Conservation (phyloP, 495 filamentous ascomycete genomes). For the Penicillium odoratum region DNA sequence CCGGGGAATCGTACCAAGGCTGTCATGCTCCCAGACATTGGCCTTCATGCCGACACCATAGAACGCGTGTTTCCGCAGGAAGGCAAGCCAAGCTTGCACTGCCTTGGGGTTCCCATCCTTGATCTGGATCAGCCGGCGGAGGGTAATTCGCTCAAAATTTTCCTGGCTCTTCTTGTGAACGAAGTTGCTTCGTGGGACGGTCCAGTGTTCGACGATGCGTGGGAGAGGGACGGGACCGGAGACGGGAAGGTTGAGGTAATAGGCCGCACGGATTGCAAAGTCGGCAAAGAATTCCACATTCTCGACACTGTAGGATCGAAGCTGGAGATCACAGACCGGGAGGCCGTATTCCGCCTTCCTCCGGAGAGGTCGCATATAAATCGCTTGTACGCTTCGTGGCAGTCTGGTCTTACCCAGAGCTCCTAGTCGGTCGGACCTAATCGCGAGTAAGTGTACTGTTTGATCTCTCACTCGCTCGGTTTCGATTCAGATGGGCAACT, state of each 20-base stretch:
- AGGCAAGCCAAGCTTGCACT: constrained; percentile 89
- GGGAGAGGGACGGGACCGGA: constrained; percentile 88
- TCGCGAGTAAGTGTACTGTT: not conserved
- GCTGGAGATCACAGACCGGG: constrained; percentile 84
- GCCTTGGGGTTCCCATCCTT: constrained; percentile 87
- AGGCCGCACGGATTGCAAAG: constrained; percentile 91
- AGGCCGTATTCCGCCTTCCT: constrained; percentile 70
- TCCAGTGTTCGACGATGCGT: constrained; percentile 85
- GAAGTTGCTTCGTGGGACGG: constrained; percentile 85
- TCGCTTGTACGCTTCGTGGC: constrained; percentile 75
- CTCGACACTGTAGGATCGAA: constrained; percentile 86
- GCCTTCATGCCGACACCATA: constrained; percentile 98
- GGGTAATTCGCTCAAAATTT: constrained; percentile 91
- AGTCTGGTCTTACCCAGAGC: constrained; percentile 50
- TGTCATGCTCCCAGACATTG: constrained; percentile 87
- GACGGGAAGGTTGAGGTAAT: constrained; percentile 86
- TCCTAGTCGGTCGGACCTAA: constrained; percentile 41
- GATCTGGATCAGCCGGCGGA: constrained; percentile 87
- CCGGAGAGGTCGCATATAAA: constrained; percentile 83
- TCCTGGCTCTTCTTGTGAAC: constrained; percentile 97
- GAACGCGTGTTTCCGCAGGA: constrained; percentile 84
- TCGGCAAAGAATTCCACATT: constrained; percentile 95
- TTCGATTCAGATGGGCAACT: not conserved
- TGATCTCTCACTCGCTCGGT: not conserved
- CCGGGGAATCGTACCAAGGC: constrained; percentile 52